Evolutionary conservation across 2,329 filamentous ascomycete species (phyloP).

Genomic region (Dactylellina sp.): DNA sequence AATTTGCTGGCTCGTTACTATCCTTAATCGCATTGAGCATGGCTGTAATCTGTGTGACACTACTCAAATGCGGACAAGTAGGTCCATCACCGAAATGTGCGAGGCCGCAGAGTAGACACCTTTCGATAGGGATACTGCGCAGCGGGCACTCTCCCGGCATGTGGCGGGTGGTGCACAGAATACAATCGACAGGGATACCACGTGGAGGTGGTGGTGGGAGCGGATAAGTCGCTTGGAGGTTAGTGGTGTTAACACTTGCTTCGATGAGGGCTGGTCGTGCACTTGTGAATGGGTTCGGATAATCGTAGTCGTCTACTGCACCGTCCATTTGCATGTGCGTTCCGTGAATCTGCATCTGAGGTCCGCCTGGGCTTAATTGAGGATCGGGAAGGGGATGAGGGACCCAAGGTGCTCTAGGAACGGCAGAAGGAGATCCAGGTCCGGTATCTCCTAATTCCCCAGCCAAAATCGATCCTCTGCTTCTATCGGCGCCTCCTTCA

Average conservation of each 20-base stretch:
- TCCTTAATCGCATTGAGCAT: conserved; percentile 74
- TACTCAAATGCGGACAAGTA: conserved; percentile 73
- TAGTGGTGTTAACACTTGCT: conserved; percentile 18
- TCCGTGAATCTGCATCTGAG: conserved; percentile 18
- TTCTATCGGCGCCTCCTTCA: not conserved
- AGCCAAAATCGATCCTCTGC: conserved; percentile 9
- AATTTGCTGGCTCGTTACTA: conserved; percentile 69
- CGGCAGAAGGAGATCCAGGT: not conserved
- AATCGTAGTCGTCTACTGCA: not conserved
- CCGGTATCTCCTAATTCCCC: not conserved
- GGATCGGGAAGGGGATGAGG: not conserved
- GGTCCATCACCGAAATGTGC: conserved; percentile 71
- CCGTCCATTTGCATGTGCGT: conserved; percentile 7
- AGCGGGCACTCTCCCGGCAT: conserved; percentile 71
- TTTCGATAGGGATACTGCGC: conserved; percentile 71
- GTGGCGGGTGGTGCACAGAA: conserved; percentile 70
- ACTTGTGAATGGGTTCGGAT: conserved; percentile 9
- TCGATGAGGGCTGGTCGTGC: conserved; percentile 29
- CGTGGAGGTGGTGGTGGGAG: conserved; percentile 34
- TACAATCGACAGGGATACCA: conserved; percentile 64
- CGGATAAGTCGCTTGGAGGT: not conserved
- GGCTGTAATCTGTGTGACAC: conserved; percentile 72
- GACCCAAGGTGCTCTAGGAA: not conserved
- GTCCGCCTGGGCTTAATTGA: not conserved
- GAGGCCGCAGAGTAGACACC: conserved; percentile 74